Percentiles rank a stretch among this genome's conserved stretches.
These are phyloP conservation scores for Fusarium buharicum DNA, from an alignment of 2,329 filamentous ascomycete species.

Conservation along the genomic window DNA sequence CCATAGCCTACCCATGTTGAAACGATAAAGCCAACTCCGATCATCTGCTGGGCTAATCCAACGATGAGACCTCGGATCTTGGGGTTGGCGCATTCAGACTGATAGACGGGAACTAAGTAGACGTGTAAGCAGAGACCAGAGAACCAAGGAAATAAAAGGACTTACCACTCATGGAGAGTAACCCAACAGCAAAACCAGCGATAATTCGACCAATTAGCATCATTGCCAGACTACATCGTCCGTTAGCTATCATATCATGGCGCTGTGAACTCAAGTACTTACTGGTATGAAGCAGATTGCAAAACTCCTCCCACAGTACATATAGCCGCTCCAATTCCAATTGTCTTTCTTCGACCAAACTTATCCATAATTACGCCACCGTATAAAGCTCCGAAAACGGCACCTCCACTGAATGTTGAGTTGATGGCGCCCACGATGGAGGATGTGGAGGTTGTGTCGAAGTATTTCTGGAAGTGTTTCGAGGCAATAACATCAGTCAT, in stretches of 20 bases:
- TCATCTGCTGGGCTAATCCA: constrained; percentile 65
- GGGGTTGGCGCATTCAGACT: constrained; percentile 41
- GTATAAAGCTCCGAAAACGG: constrained; percentile 42
- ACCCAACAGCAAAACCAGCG: constrained; percentile 41
- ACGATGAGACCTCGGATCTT: constrained; percentile 55
- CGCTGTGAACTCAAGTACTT: constrained; percentile 41
- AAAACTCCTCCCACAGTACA: constrained; percentile 63
- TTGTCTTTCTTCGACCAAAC: constrained; percentile 63
- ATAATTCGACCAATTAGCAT: constrained; percentile 42
- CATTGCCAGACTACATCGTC: constrained; percentile 49
- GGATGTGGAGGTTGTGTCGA: constrained; percentile 58
- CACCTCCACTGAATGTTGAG: constrained; percentile 60
- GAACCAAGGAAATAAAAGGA: constrained; percentile 36
- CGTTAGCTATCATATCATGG: constrained; percentile 59
- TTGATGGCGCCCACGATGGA: constrained; percentile 67
- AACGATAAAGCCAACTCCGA: constrained; percentile 64
- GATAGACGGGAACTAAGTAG: constrained; percentile 39
- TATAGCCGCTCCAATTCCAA: constrained; percentile 63
- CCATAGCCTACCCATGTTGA: constrained; percentile 56
- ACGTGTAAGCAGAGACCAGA: constrained; percentile 53
- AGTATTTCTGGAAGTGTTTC: constrained; percentile 62
- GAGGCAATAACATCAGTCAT: constrained; percentile 64
- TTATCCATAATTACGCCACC: constrained; percentile 61
- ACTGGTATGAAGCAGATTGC: constrained; percentile 59
- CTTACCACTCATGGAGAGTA: constrained; percentile 55